Conservation (phyloP, 2,329 filamentous ascomycete genomes). For the Cladophialophora chaetospira region DNA sequence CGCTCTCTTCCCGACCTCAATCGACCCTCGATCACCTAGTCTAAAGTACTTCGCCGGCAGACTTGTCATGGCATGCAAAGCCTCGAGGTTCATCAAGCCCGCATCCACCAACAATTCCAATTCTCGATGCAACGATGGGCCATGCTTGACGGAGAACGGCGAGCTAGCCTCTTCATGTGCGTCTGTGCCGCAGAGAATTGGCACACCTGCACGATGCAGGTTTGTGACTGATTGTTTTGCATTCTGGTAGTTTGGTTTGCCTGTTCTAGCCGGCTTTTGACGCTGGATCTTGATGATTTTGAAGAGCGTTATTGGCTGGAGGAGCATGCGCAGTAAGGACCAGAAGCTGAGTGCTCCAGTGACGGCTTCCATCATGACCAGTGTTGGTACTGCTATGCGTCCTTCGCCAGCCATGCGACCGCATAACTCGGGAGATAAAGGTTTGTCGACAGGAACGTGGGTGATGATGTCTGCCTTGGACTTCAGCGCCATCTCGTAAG, state of each 20-base stretch:
- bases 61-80: not conserved
- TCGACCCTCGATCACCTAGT: not conserved
- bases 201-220: not conserved
- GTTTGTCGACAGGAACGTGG: not conserved
- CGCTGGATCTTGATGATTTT: not conserved
- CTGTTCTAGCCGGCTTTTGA: not conserved
- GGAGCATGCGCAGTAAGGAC: not conserved
- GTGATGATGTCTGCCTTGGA: conserved; percentile 8
- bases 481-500: not conserved
- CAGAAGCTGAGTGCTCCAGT: not conserved
- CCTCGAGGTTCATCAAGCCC: not conserved
- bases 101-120: conserved; percentile 2
- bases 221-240: not conserved
- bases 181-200: conserved; percentile 6
- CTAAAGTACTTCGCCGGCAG: not conserved
- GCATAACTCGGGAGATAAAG: not conserved
- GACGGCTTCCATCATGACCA: not conserved
- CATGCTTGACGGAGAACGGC: not conserved
- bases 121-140: not conserved
- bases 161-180: not conserved
- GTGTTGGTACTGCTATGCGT: not conserved
- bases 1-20: not conserved
- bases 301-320: not conserved
- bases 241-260: not conserved
- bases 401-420: not conserved